Percentiles rank a stretch among this genome's conserved stretches.
These are phyloP conservation scores for Colletotrichum noveboracense DNA, from an alignment of 2,329 filamentous ascomycete genomes.

Conservation along the genomic window DNA sequence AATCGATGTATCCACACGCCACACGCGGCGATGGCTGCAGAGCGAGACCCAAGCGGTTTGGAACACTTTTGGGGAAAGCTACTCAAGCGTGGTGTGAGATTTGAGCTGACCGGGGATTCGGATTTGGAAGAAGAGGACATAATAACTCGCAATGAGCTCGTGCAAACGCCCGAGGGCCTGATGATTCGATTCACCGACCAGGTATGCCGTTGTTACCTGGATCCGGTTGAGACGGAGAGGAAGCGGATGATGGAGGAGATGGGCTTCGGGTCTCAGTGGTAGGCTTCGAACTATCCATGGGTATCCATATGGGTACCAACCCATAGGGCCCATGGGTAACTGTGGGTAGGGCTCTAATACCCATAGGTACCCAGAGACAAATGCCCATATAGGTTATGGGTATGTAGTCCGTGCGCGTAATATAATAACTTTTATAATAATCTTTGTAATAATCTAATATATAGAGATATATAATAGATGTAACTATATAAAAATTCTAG, in stretches of 20 bases:
- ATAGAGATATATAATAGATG: no score
- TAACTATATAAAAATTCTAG: no score
- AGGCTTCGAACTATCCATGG: no score
- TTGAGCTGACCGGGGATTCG: neutral
- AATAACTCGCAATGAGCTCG: neutral
- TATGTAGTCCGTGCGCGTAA: no score
- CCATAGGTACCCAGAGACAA: no score
- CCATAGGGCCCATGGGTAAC: no score
- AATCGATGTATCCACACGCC: neutral
- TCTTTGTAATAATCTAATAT: no score
- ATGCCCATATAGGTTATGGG: no score
- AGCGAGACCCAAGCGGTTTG: fast-evolving
- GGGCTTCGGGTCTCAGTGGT: neutral
- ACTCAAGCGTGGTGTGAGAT: neutral
- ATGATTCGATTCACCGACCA: neutral
- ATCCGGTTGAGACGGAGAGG: neutral
- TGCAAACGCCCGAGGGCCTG: neutral
- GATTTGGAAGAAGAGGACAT: fast-evolving
- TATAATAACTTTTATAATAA: no score
- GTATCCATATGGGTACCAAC: no score
- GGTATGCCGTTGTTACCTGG: neutral
- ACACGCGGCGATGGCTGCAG: fast-evolving
- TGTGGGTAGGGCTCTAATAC: no score
- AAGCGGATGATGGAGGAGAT: neutral
- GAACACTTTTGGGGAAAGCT: neutral